Conservation (phyloP, 2,329 filamentous ascomycete genomes). For the Beauveria medogensis region DNA sequence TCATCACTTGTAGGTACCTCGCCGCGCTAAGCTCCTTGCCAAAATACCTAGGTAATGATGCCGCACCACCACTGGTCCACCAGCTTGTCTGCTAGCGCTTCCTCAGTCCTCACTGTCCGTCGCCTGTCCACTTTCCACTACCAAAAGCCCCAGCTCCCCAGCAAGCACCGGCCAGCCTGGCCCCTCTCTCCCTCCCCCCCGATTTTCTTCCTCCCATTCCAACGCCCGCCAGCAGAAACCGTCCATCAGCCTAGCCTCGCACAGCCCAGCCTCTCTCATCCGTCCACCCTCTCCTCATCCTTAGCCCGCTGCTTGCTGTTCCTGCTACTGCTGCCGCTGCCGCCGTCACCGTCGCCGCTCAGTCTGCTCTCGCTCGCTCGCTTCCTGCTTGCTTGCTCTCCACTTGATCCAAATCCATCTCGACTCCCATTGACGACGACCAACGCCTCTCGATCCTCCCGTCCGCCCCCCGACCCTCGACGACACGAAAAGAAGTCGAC, state of each 20-base stretch:
- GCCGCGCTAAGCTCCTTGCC: no score
- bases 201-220: background rate
- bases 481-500: conserved; percentile 12
- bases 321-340: background rate
- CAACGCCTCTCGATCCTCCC: conserved; percentile 7
- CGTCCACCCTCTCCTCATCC: background rate
- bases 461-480: conserved; percentile 12
- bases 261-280: conserved; percentile 2
- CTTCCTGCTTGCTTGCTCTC: conserved; percentile 2
- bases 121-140: background rate
- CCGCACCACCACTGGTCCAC: no score
- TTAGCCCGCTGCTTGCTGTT: background rate
- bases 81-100: no score
- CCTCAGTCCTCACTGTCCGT: no score
- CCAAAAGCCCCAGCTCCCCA: background rate
- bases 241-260: background rate
- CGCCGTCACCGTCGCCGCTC: background rate
- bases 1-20: no score
- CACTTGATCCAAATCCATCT: background rate
- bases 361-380: background rate
- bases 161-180: background rate
- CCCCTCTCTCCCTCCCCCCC: background rate
- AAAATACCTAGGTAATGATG: no score
- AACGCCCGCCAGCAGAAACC: background rate
- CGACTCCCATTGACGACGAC: conserved; percentile 7